Evolutionary conservation across 2,329 filamentous ascomycete species (phyloP).

Genomic region (Alternaria gaisen): DNA sequence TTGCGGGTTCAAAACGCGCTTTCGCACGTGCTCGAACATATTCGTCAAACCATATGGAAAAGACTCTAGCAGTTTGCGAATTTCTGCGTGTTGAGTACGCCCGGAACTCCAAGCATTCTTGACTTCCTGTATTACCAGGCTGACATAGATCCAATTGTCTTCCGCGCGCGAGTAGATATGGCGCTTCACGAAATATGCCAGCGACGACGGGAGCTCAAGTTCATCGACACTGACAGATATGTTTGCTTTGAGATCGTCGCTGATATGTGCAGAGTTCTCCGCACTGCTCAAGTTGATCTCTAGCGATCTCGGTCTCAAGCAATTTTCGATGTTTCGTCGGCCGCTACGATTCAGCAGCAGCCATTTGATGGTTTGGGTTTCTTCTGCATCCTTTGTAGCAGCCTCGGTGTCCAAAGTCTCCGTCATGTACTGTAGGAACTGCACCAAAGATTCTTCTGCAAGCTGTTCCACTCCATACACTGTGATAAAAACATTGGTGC

Average conservation of each 20-base stretch:
- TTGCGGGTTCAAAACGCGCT: conserved; percentile 24
- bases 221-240: conserved; percentile 29
- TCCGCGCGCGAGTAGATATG: conserved; percentile 32
- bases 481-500: conserved; percentile 27
- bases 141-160: conserved; percentile 35
- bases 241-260: conserved; percentile 25
- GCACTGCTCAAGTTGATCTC: conserved; percentile 33
- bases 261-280: conserved; percentile 25
- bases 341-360: conserved; percentile 30
- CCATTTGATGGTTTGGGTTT: conserved; percentile 26
- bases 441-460: conserved; percentile 27
- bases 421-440: conserved; percentile 24
- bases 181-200: conserved; percentile 36
- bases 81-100: conserved; percentile 21
- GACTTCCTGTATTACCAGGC: conserved; percentile 32
- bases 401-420: conserved; percentile 4
- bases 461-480: conserved; percentile 33
- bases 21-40: conserved; percentile 35
- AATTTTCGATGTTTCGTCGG: conserved; percentile 30
- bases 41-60: conserved; percentile 36
- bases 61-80: conserved; percentile 31
- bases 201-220: conserved; percentile 22
- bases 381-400: conserved; percentile 1
- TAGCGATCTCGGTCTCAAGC: conserved; percentile 19
- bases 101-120: conserved; percentile 29